Evolutionary conservation across 768 basidiomycete genomes (phyloP).

Genomic region (Melanogaster broomeanus): DNA sequence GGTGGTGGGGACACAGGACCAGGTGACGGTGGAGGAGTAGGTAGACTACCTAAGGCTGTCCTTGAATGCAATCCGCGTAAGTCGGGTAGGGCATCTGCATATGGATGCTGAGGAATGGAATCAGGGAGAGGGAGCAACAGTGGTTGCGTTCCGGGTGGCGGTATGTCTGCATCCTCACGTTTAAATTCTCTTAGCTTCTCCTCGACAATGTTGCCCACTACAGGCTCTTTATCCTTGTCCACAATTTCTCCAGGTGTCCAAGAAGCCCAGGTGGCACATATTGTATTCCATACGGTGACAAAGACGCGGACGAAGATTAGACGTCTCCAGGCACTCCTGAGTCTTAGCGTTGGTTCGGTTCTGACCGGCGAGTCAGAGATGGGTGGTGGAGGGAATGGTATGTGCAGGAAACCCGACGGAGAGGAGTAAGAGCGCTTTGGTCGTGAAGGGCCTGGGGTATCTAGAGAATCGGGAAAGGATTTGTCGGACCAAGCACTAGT

Average conservation of each 20-base stretch:
- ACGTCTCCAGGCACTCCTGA: slow-evolving; percentile 47
- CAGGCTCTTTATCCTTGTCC: slow-evolving; percentile 8
- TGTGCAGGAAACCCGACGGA: slow-evolving; percentile 49
- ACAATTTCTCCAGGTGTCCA: slow-evolving; percentile 29
- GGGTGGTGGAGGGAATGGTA: slow-evolving; percentile 36
- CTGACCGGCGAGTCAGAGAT: slow-evolving; percentile 34
- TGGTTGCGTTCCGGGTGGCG: slow-evolving; percentile 18
- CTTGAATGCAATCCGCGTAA: slow-evolving; percentile 8
- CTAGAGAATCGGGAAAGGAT: slow-evolving; percentile 40
- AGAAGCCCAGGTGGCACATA: slow-evolving; percentile 64
- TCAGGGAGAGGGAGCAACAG: slow-evolving; percentile 20
- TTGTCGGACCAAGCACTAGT: slow-evolving; percentile 59
- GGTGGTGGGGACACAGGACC: slow-evolving; percentile 8
- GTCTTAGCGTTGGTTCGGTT: slow-evolving; percentile 41
- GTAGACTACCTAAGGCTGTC: slow-evolving; percentile 19
- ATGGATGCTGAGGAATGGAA: slow-evolving; percentile 29
- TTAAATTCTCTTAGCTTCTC: slow-evolving; percentile 8
- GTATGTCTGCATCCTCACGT: slow-evolving; percentile 16
- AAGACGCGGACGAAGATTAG: slow-evolving; percentile 74
- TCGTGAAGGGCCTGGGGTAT: slow-evolving; percentile 24
- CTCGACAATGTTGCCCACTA: slow-evolving; percentile 5
- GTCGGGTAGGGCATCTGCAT: slow-evolving; percentile 15
- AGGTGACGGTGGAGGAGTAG: slow-evolving; percentile 27
- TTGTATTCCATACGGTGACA: slow-evolving; percentile 65
- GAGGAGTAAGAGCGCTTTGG: slow-evolving; percentile 67